Evolutionary conservation across 345 rosid genomes (phyloP).

Genomic region (Angophora floribunda): DNA sequence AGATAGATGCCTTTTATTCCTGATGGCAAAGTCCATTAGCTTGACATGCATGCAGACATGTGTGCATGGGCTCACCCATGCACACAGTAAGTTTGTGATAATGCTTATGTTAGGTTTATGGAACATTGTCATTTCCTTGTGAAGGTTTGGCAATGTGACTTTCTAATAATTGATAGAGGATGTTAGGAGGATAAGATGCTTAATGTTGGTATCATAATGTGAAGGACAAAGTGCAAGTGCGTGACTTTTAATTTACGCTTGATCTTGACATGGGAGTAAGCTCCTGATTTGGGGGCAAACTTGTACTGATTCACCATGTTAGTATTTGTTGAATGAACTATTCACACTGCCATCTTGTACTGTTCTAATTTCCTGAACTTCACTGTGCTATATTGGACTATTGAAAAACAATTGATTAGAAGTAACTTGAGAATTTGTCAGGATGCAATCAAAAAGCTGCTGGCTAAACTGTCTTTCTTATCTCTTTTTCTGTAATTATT

Average conservation of each 20-base stretch:
- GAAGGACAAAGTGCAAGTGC: not conserved
- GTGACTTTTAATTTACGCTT: not conserved
- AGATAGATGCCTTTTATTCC: not conserved
- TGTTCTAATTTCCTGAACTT: not conserved
- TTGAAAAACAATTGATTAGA: not conserved
- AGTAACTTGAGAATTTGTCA: not conserved
- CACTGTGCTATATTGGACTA: not conserved
- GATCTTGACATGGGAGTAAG: not conserved
- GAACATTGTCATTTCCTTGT: not conserved
- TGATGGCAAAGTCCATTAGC: not conserved
- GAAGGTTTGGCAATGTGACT: not conserved
- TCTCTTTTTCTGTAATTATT: not conserved
- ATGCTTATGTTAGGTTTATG: not conserved
- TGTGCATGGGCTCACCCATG: not conserved
- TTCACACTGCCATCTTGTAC: not conserved
- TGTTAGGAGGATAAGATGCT: not conserved
- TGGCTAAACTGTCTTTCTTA: not conserved
- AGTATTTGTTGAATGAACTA: not conserved
- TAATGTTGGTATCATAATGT: not conserved
- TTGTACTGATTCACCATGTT: not conserved
- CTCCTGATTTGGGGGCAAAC: not conserved
- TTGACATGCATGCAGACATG: not conserved
- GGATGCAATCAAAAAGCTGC: not conserved
- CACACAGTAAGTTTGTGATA: not conserved
- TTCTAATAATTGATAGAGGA: not conserved